These are phyloP conservation scores for Xylaria flabelliformis DNA, from an alignment of 495 filamentous ascomycete species.

Conservation along the genomic window DNA sequence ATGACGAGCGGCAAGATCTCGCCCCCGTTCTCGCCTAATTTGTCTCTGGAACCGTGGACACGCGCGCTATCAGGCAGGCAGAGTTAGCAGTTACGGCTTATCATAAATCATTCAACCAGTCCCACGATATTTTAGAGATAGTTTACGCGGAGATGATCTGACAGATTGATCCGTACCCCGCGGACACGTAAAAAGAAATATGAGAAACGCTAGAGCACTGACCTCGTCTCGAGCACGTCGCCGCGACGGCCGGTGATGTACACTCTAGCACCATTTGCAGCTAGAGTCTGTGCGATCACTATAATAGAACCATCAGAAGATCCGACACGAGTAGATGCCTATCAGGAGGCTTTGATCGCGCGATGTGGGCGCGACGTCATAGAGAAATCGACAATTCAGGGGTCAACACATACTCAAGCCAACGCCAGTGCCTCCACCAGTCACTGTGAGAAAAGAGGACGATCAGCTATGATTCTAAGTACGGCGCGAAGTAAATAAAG, in stretches of 20 bases:
- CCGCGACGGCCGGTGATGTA: conserved; percentile 80
- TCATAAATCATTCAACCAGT: neutral
- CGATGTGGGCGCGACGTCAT: neutral
- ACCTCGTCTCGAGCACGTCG: conserved; percentile 56
- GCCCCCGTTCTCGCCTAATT: conserved; percentile 38
- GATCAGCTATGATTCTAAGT: neutral
- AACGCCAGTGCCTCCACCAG: conserved; percentile 64
- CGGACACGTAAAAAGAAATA: too few species aligned
- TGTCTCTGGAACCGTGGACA: conserved; percentile 45
- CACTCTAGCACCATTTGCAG: conserved; percentile 79
- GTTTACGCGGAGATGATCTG: neutral
- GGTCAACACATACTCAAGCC: conserved; percentile 52
- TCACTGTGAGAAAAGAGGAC: conserved; percentile 44
- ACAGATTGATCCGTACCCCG: neutral
- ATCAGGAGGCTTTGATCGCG: neutral
- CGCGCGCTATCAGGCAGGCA: conserved; percentile 38
- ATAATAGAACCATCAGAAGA: neutral
- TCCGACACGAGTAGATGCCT: neutral
- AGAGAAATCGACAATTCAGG: neutral
- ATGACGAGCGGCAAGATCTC: conserved; percentile 66
- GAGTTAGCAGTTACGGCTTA: neutral
- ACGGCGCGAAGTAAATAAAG: neutral
- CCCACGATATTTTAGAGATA: neutral
- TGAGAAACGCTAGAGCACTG: neutral
- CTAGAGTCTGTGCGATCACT: conserved; percentile 79